A percentile compares a stretch with the other conserved stretches of the same genome.
Evolutionary conservation across 106 monocot genomes (phyloP).

Genomic region (Phalaenopsis aphrodite): DNA sequence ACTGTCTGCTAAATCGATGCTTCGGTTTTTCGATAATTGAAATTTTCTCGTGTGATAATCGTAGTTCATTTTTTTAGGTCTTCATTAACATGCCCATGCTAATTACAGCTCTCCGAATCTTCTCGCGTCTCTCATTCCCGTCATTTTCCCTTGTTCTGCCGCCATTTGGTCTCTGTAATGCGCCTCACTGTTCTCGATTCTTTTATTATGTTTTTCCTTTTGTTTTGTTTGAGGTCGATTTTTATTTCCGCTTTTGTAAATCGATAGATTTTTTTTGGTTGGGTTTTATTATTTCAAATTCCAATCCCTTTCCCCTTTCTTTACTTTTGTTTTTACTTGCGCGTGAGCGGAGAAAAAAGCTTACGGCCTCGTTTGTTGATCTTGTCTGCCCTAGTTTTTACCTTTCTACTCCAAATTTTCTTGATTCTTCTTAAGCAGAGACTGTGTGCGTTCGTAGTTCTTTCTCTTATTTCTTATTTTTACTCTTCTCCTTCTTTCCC

Average conservation of each 20-base stretch:
- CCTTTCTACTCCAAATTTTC: background rate
- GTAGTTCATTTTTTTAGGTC: background rate
- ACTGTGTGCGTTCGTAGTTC: constrained; percentile 1
- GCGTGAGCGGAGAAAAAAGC: background rate
- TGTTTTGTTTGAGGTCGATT: background rate
- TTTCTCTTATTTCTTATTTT: constrained; percentile 2
- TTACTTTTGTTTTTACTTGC: background rate
- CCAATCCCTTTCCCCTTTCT: background rate
- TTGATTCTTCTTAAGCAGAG: background rate
- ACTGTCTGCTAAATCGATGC: background rate
- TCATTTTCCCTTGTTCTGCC: background rate
- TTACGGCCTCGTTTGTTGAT: background rate
- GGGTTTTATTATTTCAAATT: background rate
- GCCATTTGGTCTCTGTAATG: background rate
- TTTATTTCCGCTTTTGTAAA: background rate
- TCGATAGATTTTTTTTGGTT: background rate
- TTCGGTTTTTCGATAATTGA: background rate
- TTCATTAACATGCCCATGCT: background rate
- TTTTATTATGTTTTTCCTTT: background rate
- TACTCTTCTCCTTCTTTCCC: constrained; percentile 5
- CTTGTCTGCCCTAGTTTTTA: background rate
- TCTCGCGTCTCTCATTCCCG: background rate
- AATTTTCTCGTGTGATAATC: too few species aligned
- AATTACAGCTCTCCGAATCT: background rate
- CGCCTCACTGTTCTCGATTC: background rate